Evolutionary conservation across 1,139 yeast genomes (phyloP), one percentile per base, ranked within the genome.

Genomic region (Geotrichum restrictum): DNA sequence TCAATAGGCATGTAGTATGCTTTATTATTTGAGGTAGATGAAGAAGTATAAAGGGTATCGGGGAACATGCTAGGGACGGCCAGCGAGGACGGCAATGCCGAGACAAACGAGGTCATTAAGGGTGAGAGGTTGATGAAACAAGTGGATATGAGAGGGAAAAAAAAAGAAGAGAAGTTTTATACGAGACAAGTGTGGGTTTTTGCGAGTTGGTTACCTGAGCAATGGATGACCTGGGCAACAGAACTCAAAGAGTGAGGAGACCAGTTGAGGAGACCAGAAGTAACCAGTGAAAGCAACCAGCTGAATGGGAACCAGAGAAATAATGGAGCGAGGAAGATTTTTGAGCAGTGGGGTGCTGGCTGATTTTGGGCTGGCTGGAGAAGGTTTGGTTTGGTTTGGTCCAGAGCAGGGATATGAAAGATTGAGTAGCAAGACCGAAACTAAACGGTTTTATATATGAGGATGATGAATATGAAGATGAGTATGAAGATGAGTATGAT

Each of bases 1-100:
- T 38, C 45, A 39, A 46, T 21, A 18, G 49, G 44, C 49, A 46
- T 46, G 44, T 43, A 38, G 24, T 19, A 46, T 6, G 49, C 27
- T n/a, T n/a, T n/a, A 18, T 36, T 31, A 33, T 18, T 33, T 32
- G n/a, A 3, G 4, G 37, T 37, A 38, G 31, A 11, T 43, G 32
- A 19, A 4, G 37, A 21, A 29, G 34, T 14, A 36, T n/a, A n/a
- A 18, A 11, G 38, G 16, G 29, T 16, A 7, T 29, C 21, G 11
- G 27, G 14, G 24, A 42, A 42, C 45, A 31, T 3, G 38, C 8
- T 11, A 27, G 24, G 13, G 14, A 16, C 14, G n/a, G 42, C 21
- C n/a, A 36, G n/a, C 14, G 38, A 22, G 13, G 45, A n/a, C 8
- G 32, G 19, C 14, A 34, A 2, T 4, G 32, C 16, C 18, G 32